These are phyloP conservation scores for Aspergillus ochraceoroseus DNA, from an alignment of 2,329 filamentous ascomycete genomes.

Conservation along the genomic window DNA sequence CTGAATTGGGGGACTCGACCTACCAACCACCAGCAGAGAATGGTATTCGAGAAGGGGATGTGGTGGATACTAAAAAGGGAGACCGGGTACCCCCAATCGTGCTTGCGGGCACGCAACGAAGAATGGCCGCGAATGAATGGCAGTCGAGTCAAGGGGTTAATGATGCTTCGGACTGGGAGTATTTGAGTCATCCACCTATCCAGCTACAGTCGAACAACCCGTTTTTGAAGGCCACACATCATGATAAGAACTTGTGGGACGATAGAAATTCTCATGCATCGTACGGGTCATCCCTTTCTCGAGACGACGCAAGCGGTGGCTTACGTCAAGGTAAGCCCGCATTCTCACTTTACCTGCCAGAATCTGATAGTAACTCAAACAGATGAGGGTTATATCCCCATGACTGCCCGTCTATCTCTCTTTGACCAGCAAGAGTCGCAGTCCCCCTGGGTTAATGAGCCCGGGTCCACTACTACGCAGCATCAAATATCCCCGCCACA, in stretches of 20 bases:
- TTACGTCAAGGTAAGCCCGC: conserved; percentile 30
- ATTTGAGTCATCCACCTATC: conserved; percentile 20
- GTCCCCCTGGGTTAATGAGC: conserved; percentile 28
- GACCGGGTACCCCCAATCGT: conserved; percentile 24
- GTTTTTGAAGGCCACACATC: conserved; percentile 32
- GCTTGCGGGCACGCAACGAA: conserved; percentile 22
- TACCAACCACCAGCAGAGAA: conserved; percentile 8
- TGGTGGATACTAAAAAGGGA: conserved; percentile 10
- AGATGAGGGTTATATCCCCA: conserved; percentile 40
- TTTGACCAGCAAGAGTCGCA: conserved; percentile 29
- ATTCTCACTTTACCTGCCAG: neutral
- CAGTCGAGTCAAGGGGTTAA: conserved; percentile 13
- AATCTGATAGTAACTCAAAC: conserved; percentile 15
- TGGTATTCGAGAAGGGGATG: conserved; percentile 2
- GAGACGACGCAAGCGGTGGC: conserved; percentile 25
- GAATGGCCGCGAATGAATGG: conserved; percentile 22
- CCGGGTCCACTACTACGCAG: conserved; percentile 13
- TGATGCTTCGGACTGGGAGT: conserved; percentile 22
- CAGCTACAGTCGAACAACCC: conserved; percentile 41
- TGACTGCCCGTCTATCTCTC: conserved; percentile 38
- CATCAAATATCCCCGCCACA: conserved; percentile 10
- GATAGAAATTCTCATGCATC: conserved; percentile 17
- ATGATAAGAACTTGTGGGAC: conserved; percentile 22
- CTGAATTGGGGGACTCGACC: conserved; percentile 10
- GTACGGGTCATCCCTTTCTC: conserved; percentile 19